A percentile compares a stretch with the other conserved stretches of the same genome.
These are phyloP conservation scores for Dictyostelium discoideum DNA, from an alignment of 78 protist species.

Conservation along the genomic window DNA sequence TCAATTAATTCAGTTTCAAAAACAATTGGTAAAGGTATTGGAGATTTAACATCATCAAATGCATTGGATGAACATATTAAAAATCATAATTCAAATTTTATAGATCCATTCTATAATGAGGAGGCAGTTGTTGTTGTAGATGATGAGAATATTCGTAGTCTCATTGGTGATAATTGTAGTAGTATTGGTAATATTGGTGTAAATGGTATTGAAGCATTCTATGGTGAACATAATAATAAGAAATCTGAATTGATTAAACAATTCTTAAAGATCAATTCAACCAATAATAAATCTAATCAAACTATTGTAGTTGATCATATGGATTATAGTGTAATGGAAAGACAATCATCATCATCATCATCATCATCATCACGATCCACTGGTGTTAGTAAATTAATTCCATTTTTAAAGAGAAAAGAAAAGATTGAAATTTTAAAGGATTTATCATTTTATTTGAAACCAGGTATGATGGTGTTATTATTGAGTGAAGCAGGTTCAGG, in stretches of 20 bases:
- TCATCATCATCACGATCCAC: neutral
- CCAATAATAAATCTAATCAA: neutral
- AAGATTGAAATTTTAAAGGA: slow-evolving; percentile 10
- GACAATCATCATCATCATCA: neutral
- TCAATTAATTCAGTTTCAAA: neutral
- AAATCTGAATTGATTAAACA: slow-evolving; percentile 11
- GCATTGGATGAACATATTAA: neutral
- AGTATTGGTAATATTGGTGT: neutral
- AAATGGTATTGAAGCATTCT: neutral
- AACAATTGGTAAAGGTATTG: neutral
- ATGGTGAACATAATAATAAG: neutral
- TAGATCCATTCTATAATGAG: neutral
- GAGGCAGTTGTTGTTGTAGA: neutral
- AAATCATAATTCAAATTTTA: neutral
- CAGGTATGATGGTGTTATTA: slow-evolving; percentile 76
- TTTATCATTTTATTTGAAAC: slow-evolving; percentile 56
- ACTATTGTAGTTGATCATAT: slow-evolving; percentile 26
- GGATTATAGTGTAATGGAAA: slow-evolving; percentile 39
- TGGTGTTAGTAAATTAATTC: neutral
- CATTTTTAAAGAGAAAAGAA: neutral
- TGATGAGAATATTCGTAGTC: neutral
- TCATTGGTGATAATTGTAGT: neutral
- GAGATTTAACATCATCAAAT: neutral
- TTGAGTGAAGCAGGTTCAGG: slow-evolving; percentile 60
- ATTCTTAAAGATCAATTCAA: neutral